Percentiles rank a stretch among this genome's conserved stretches.
phyloP scores from a whole-genome alignment of 441 rosid genomes.

The Metrosideros polymorpha region DNA sequence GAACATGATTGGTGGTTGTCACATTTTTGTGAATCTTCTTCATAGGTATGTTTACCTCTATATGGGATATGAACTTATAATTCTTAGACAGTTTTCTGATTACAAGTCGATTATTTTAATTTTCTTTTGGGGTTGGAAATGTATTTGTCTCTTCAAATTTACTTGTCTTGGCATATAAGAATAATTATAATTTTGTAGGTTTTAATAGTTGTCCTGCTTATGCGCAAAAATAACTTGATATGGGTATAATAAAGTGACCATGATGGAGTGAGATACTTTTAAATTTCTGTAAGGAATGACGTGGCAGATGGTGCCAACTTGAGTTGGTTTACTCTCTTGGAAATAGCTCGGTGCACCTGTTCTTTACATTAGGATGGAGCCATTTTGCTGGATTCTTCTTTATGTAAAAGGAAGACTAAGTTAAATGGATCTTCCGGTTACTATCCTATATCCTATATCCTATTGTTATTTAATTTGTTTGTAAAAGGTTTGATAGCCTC shows the following conservation, averaged over 20 bases:
- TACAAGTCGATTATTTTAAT: not conserved
- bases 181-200: not conserved
- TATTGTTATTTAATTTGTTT: not conserved
- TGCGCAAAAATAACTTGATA: not conserved
- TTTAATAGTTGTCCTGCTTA: not conserved
- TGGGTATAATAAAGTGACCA: not conserved
- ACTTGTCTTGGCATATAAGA: not conserved
- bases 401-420: not conserved
- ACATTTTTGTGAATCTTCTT: slow-evolving; percentile 90
- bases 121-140: not conserved
- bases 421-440: not conserved
- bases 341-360: not conserved
- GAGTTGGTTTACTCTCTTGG: not conserved
- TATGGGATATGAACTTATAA: not conserved
- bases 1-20: slow-evolving; percentile 75
- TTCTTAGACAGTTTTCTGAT: not conserved
- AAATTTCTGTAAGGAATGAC: not conserved
- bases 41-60: slow-evolving; percentile 46
- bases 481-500: not conserved
- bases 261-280: not conserved
- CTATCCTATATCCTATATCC: not conserved
- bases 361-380: not conserved
- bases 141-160: not conserved
- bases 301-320: not conserved
- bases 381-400: not conserved